Base-by-base conservation (phyloP, 805 yeast genomes). In the Saturnispora ahearnii region DNA sequence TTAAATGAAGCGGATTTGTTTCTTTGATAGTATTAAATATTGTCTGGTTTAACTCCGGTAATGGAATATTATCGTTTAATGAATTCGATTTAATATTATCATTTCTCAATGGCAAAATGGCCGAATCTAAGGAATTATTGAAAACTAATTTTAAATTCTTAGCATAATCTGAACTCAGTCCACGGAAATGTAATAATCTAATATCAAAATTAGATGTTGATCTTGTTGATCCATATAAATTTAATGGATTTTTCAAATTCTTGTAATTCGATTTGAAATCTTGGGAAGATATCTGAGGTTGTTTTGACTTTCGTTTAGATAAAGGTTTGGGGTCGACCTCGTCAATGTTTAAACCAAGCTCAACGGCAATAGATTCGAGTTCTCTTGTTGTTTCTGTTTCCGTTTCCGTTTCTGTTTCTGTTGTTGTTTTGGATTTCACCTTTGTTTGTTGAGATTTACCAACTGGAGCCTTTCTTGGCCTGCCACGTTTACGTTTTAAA, bases 1-100 rank as follows among this genome's bases (percentile, higher is more conserved):
- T 43, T 4, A 59, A 45, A 11, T 52, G 46, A 3, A 58, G 53
- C 22, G 51, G 51, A 31, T 54, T 48, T 2, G 51, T 31, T 8
- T 33, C 21, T 1, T 47, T 24, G 8, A 56, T 15, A 37, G 43
- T 36, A n/a, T 44, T 31, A 21, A 36, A 18, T 15, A 22, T 36
- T 2, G 26, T 15, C 4, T 36, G 33, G 4, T 41, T 29, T 7
- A 54, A 13, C 2, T 29, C 22, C 34, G 50, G 50, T 5, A 48
- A 30, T 8, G 15, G 13, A 10, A 18, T 18, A 18, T n/a, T 10
- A 9, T 29, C 11, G 13, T 21, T 13, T 5, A 2, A 12, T 15
- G 10, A 8, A 24, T 28, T 26, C 1, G 42, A 21, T 22, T 26
- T 22, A 22, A 21, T 32, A 7, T 8, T 8, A 4, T 41, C 41